Conservation (phyloP, 257 asterid genomes). For the Mentha longifolia region DNA sequence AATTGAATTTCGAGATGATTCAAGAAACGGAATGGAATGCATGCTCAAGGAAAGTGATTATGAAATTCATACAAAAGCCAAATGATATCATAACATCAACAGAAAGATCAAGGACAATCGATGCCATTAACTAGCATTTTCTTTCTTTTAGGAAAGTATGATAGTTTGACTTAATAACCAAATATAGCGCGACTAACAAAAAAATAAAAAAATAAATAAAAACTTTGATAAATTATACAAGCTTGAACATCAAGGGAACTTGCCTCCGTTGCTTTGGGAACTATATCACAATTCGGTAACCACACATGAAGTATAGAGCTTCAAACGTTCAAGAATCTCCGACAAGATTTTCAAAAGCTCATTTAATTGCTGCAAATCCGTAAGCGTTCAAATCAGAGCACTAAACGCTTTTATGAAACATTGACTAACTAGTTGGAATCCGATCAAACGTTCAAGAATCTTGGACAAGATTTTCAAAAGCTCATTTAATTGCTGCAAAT, state of each 20-base stretch:
- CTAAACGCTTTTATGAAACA: neutral
- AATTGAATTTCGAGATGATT: neutral
- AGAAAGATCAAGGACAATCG: neutral
- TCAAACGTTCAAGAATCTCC: slow-evolving; percentile 1
- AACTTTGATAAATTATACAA: neutral
- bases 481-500: slow-evolving; percentile 2
- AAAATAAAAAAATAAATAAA: too few species aligned
- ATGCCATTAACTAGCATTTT: slow-evolving; percentile 2
- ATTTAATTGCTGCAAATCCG: neutral
- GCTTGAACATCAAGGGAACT: slow-evolving; percentile 4
- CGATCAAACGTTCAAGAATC: slow-evolving; percentile 4
- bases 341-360: neutral
- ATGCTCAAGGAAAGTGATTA: slow-evolving; percentile 7
- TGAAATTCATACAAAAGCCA: neutral
- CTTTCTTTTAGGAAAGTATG: neutral
- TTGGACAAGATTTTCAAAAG: neutral
- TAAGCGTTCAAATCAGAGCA: neutral
- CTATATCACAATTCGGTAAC: neutral
- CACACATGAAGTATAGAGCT: neutral
- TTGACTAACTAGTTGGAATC: neutral
- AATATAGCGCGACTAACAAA: neutral
- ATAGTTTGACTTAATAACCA: neutral
- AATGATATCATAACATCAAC: slow-evolving; percentile 11
- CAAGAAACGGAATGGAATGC: slow-evolving; percentile 1
- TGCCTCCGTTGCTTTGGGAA: neutral